Conservation (phyloP, 2,329 filamentous ascomycete genomes). For the Drechslerella dactyloides region DNA sequence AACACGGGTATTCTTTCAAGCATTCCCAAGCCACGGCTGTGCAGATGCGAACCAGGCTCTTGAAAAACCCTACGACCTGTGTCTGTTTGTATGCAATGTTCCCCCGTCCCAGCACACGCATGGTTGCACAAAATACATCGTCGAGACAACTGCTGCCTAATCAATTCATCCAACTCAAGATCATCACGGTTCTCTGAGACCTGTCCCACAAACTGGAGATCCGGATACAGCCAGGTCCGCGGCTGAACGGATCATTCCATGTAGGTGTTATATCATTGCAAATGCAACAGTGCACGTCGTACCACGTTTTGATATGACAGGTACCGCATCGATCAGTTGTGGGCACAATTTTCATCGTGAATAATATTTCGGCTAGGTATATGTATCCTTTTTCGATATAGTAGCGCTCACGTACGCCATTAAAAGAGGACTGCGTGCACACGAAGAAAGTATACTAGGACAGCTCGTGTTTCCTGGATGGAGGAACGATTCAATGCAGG, state of each 20-base stretch:
- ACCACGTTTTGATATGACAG: background rate
- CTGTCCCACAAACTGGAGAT: background rate
- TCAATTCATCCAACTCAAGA: no score
- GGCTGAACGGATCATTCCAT: background rate
- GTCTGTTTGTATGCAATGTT: no score
- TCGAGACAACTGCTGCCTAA: no score
- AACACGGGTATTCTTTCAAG: no score
- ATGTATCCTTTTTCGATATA: background rate
- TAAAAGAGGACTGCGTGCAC: no score
- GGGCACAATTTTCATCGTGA: background rate
- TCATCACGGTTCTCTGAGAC: background rate
- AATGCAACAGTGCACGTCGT: background rate
- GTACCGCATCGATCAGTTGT: background rate
- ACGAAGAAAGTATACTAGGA: no score
- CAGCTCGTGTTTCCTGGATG: background rate
- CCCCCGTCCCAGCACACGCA: no score
- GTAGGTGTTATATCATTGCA: background rate
- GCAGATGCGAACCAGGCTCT: no score
- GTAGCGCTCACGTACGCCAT: no score
- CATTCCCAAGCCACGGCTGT: no score
- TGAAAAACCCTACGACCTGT: no score
- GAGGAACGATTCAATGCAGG: background rate
- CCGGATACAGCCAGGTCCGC: background rate
- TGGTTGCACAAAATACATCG: no score
- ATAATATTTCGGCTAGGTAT: background rate